These are phyloP conservation scores for Colletotrichum theobromicola DNA, from an alignment of 2,329 filamentous ascomycete genomes.

Conservation along the genomic window DNA sequence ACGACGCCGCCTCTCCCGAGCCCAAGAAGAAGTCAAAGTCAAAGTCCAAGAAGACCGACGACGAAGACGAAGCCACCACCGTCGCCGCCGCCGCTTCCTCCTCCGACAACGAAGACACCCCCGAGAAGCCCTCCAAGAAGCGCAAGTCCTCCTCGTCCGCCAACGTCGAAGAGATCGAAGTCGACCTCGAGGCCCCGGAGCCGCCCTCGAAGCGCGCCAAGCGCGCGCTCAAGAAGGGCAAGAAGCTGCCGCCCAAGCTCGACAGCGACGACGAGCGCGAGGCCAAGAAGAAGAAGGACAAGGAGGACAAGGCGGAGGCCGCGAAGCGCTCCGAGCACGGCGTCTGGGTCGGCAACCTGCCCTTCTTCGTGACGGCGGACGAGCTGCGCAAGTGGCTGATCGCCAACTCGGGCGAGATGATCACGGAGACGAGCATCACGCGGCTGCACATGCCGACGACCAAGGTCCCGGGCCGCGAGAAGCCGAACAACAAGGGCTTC, in stretches of 20 bases:
- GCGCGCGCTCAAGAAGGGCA: slow-evolving; percentile 87
- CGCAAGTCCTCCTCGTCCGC: slow-evolving; percentile 67
- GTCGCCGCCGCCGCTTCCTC: neutral
- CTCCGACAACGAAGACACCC: neutral
- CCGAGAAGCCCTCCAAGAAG: slow-evolving; percentile 58
- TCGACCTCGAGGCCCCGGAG: slow-evolving; percentile 88
- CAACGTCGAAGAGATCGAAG: slow-evolving; percentile 75
- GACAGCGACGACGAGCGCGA: slow-evolving; percentile 45
- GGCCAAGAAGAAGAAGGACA: slow-evolving; percentile 41
- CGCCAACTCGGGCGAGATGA: slow-evolving; percentile 69
- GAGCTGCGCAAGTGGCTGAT: slow-evolving; percentile 83
- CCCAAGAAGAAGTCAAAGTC: neutral
- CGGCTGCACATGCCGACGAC: slow-evolving; percentile 79
- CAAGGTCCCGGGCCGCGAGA: slow-evolving; percentile 52
- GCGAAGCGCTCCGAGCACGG: slow-evolving; percentile 76
- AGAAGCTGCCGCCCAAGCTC: slow-evolving; percentile 55
- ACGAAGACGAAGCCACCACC: neutral
- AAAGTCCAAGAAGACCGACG: neutral
- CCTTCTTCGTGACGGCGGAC: slow-evolving; percentile 78
- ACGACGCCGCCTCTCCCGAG: slow-evolving; percentile 61
- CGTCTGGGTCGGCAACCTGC: slow-evolving; percentile 95
- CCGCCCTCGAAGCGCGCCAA: slow-evolving; percentile 94
- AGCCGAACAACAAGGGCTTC: slow-evolving; percentile 82
- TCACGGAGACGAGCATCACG: slow-evolving; percentile 76
- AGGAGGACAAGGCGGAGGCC: slow-evolving; percentile 42